Conservation (phyloP, 2,329 filamentous ascomycete genomes). For the Hymenoscyphus repandus region DNA sequence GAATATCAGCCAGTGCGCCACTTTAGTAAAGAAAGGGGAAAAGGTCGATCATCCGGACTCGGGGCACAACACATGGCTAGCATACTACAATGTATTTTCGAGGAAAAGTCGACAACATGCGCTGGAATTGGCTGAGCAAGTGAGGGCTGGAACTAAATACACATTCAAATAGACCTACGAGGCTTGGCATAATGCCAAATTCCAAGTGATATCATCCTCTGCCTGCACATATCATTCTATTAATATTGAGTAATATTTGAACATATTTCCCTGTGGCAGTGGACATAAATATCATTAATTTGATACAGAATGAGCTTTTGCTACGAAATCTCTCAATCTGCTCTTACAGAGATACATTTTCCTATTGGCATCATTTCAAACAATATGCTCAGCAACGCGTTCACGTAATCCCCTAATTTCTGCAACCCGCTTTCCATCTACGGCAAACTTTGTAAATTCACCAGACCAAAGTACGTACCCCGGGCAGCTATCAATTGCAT, state of each 20-base stretch:
- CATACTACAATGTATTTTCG: neutral
- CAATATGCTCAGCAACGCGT: no score
- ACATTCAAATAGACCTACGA: neutral
- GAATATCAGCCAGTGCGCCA: neutral
- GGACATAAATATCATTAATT: neutral
- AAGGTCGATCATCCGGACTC: neutral
- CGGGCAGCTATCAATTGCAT: conserved; percentile 60
- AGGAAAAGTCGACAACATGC: neutral
- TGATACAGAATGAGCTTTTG: neutral
- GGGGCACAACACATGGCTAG: neutral
- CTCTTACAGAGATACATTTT: neutral
- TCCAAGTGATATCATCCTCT: neutral
- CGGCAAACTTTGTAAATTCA: conserved; percentile 64
- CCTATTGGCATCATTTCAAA: neutral
- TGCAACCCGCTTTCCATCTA: neutral
- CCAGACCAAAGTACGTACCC: conserved; percentile 49
- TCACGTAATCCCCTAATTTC: neutral
- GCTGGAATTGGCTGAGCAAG: neutral
- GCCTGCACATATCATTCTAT: neutral
- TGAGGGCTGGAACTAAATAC: neutral
- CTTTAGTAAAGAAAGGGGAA: neutral
- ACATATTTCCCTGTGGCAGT: neutral
- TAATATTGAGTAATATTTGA: no score
- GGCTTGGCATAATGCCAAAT: neutral
- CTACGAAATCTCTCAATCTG: neutral